These are phyloP conservation scores for Gleditsia sinensis DNA, from an alignment of 306 rosid genomes.

Conservation along the genomic window DNA sequence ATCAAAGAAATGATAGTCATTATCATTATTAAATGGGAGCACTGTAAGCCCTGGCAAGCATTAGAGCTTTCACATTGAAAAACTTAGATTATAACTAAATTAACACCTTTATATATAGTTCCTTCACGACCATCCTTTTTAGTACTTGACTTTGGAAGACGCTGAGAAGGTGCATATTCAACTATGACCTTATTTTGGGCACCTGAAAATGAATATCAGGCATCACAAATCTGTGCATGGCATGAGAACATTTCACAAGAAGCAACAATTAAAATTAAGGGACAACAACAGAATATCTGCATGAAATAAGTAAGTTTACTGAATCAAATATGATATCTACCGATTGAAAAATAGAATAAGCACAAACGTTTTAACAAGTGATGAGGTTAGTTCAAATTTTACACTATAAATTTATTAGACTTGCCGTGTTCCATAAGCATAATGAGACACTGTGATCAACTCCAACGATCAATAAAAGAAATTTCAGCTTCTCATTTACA, in stretches of 20 bases:
- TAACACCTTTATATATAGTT: constrained; percentile 78
- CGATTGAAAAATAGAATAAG: constrained; percentile 4
- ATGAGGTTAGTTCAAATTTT: background rate
- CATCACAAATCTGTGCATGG: constrained; percentile 23
- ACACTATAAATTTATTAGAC: background rate
- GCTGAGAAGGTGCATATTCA: constrained; percentile 97
- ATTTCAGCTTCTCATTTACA: background rate
- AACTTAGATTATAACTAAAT: background rate
- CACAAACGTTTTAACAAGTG: background rate
- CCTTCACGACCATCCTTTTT: constrained; percentile 95
- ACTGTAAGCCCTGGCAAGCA: background rate
- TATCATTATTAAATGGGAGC: constrained; percentile 4
- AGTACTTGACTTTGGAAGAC: constrained; percentile 57
- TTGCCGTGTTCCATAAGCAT: background rate
- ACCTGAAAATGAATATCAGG: constrained; percentile 49
- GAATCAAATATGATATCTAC: background rate
- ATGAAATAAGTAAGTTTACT: background rate
- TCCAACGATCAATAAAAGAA: background rate
- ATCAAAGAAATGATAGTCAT: background rate
- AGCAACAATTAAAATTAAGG: background rate
- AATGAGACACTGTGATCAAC: constrained; percentile 1
- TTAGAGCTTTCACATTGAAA: background rate
- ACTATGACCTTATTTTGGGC: constrained; percentile 74
- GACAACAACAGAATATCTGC: background rate
- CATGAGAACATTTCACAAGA: background rate